Percentiles rank a stretch among this genome's conserved stretches.
Evolutionary conservation across 2,329 filamentous ascomycete species (phyloP).

Genomic region (Plenodomus tracheiphilus): DNA sequence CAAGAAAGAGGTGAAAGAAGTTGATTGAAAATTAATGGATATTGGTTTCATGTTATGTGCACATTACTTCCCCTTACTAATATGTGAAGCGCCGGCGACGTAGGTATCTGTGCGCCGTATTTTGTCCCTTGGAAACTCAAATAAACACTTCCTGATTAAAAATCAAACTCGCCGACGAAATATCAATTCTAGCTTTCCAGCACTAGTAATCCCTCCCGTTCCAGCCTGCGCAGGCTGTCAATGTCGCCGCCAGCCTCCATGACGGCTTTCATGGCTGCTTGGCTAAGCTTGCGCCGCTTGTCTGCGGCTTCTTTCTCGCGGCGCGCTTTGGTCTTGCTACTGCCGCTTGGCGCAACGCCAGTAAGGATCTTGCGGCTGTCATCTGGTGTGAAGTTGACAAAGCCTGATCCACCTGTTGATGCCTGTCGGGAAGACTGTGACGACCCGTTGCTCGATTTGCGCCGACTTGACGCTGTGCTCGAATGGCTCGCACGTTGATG

Average conservation of each 20-base stretch:
- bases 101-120: too few species aligned
- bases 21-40: background rate
- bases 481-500: slow-evolving; percentile 7
- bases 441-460: slow-evolving; percentile 23
- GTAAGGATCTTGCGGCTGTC: slow-evolving; percentile 80
- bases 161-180: background rate
- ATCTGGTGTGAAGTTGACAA: slow-evolving; percentile 87
- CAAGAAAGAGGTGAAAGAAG: background rate
- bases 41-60: slow-evolving; percentile 10
- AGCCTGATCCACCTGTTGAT: slow-evolving; percentile 56
- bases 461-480: slow-evolving; percentile 13
- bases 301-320: slow-evolving; percentile 87
- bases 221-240: slow-evolving; percentile 47
- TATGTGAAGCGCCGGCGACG: too few species aligned
- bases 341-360: slow-evolving; percentile 89
- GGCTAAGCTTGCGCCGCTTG: slow-evolving; percentile 68
- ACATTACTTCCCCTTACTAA: slow-evolving; percentile 17
- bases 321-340: slow-evolving; percentile 90
- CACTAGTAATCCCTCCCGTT: slow-evolving; percentile 46
- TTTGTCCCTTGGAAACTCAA: too few species aligned
- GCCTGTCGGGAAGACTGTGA: slow-evolving; percentile 49
- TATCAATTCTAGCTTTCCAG: slow-evolving; percentile 13
- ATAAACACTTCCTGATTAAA: background rate
- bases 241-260: slow-evolving; percentile 71
- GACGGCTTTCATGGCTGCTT: slow-evolving; percentile 70